Percentiles rank a stretch among this genome's conserved stretches.
Conservation (phyloP, 495 filamentous ascomycete species). For the Lasiosphaeria hispida region DNA sequence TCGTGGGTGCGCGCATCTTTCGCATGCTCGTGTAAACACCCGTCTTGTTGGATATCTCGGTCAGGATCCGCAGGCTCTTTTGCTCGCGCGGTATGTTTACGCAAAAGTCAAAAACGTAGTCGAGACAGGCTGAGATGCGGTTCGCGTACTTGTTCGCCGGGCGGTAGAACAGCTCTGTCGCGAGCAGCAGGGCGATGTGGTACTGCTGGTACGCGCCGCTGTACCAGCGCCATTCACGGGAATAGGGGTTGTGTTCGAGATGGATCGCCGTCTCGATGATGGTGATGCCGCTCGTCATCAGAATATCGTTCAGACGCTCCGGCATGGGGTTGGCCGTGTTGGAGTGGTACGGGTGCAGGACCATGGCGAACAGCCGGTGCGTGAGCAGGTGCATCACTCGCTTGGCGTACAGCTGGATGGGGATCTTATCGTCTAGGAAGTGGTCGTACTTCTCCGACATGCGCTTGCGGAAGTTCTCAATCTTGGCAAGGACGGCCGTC, state of each 20-base stretch:
- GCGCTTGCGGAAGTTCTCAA: conserved; percentile 57
- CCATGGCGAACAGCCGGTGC: conserved; percentile 60
- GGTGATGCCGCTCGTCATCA: conserved; percentile 50
- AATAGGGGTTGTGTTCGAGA: conserved; percentile 54
- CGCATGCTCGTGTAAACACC: conserved; percentile 42
- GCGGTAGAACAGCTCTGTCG: conserved; percentile 54
- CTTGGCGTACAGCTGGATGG: conserved; percentile 58
- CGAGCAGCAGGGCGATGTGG: conserved; percentile 52
- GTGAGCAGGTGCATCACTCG: conserved; percentile 61
- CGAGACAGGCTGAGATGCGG: conserved; percentile 66
- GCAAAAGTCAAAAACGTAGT: conserved; percentile 67
- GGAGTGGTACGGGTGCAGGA: conserved; percentile 62
- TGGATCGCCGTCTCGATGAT: conserved; percentile 59
- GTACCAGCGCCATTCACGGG: conserved; percentile 57
- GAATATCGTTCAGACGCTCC: conserved; percentile 42
- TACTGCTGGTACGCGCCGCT: conserved; percentile 55
- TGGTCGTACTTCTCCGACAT: conserved; percentile 60
- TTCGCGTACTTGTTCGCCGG: conserved; percentile 54
- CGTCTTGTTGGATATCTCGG: conserved; percentile 42
- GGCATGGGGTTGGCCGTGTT: conserved; percentile 53
- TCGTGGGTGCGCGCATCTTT: conserved; percentile 45
- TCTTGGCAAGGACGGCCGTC: conserved; percentile 54
- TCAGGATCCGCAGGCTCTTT: conserved; percentile 40
- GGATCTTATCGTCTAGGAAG: conserved; percentile 54
- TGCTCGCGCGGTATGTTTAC: conserved; percentile 40